Evolutionary conservation across 2,329 filamentous ascomycete genomes (phyloP).

Genomic region (Xylariales sp.): DNA sequence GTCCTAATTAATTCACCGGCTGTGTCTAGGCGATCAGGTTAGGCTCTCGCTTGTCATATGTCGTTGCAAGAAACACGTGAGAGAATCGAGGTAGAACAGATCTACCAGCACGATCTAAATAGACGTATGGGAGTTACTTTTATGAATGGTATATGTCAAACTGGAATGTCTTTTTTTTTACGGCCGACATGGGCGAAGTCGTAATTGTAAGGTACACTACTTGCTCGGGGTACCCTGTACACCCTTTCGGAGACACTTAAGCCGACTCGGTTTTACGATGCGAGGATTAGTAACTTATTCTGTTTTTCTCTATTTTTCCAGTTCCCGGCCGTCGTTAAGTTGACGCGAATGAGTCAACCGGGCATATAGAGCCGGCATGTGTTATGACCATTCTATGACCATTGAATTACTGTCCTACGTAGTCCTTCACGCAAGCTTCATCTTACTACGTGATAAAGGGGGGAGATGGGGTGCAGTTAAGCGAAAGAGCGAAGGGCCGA

Average conservation of each 20-base stretch:
- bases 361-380: not conserved
- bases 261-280: conserved; percentile 19
- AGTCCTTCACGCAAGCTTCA: not conserved
- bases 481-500: conserved; percentile 24
- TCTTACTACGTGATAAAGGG: not conserved
- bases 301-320: too few relatives aligned
- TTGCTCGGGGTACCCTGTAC: not conserved
- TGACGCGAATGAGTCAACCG: conserved; percentile 1
- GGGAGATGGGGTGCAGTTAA: not conserved
- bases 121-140: not conserved
- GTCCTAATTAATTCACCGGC: not conserved
- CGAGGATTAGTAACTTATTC: not conserved
- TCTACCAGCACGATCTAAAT: not conserved
- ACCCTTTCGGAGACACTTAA: conserved; percentile 2
- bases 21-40: not conserved
- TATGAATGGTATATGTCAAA: not conserved
- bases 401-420: not conserved
- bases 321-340: not conserved
- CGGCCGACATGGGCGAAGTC: too few relatives aligned
- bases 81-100: not conserved
- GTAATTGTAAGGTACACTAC: not conserved
- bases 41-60: not conserved
- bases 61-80: conserved; percentile 8
- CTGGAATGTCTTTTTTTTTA: not conserved
- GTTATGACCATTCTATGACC: not conserved